These are phyloP conservation scores for Camillea tinctor DNA, from an alignment of 2,329 filamentous ascomycete species.

Conservation along the genomic window DNA sequence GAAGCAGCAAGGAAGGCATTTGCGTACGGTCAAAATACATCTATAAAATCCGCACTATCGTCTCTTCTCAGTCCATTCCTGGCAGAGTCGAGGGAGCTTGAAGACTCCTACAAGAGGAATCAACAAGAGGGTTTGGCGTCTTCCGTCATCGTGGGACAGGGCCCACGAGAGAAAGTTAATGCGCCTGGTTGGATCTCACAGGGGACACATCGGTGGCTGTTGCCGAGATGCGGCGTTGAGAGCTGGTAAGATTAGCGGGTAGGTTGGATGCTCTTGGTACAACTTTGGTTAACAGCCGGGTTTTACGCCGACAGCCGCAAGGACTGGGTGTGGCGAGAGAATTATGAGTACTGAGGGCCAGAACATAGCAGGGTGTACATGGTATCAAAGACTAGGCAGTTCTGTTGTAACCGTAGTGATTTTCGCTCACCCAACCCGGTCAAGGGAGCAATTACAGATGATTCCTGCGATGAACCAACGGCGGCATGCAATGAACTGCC, in stretches of 20 bases:
- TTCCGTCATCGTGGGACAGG: slow-evolving; percentile 39
- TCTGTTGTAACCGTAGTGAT: slow-evolving; percentile 46
- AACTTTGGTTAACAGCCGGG: slow-evolving; percentile 15
- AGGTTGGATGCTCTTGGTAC: slow-evolving; percentile 27
- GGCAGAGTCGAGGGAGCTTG: slow-evolving; percentile 42
- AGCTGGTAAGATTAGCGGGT: slow-evolving; percentile 31
- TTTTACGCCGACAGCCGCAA: slow-evolving; percentile 23
- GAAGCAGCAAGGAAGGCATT: slow-evolving; percentile 59
- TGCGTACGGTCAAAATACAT: slow-evolving; percentile 88
- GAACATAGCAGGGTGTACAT: slow-evolving; percentile 33
- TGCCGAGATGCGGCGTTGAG: slow-evolving; percentile 43
- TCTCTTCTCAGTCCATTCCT: slow-evolving; percentile 47
- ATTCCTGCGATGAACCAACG: slow-evolving; percentile 44
- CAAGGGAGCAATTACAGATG: slow-evolving; percentile 29
- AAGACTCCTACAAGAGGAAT: slow-evolving; percentile 28
- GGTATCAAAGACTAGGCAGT: slow-evolving; percentile 38
- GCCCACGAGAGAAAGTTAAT: slow-evolving; percentile 52
- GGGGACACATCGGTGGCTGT: slow-evolving; percentile 44
- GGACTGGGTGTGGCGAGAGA: slow-evolving; percentile 25
- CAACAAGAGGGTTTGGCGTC: slow-evolving; percentile 48
- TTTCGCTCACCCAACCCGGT: slow-evolving; percentile 37
- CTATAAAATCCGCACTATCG: slow-evolving; percentile 82
- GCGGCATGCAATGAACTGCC: slow-evolving; percentile 35
- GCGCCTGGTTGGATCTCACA: slow-evolving; percentile 55
- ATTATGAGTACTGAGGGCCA: slow-evolving; percentile 43